These are phyloP conservation scores for Malassezia caprae DNA, from an alignment of 1,284 basidiomycete genomes.

Conservation along the genomic window DNA sequence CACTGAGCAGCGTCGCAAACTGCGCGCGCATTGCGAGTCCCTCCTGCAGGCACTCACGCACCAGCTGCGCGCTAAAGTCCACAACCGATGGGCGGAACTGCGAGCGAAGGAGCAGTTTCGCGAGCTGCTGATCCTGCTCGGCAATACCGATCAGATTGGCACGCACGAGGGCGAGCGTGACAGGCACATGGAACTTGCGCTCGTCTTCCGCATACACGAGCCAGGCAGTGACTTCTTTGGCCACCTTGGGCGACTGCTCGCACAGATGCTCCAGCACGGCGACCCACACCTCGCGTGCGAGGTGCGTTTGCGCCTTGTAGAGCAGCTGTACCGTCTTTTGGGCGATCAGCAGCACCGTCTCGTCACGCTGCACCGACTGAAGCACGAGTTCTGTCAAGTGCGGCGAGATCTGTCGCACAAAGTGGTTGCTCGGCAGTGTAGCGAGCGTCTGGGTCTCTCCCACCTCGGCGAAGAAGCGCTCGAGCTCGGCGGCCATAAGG, in stretches of 20 bases:
- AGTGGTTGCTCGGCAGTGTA: conserved; percentile 61
- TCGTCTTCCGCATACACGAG: conserved; percentile 92
- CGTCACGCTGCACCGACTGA: conserved; percentile 67
- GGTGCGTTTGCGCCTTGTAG: conserved; percentile 37
- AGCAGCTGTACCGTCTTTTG: conserved; percentile 70
- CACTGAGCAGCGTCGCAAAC: conserved; percentile 71
- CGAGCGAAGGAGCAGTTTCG: conserved; percentile 62
- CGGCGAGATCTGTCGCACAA: conserved; percentile 70
- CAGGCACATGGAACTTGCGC: conserved; percentile 82
- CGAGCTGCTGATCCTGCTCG: conserved; percentile 81
- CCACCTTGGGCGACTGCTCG: conserved; percentile 77
- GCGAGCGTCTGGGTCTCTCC: conserved; percentile 22
- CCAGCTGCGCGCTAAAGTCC: conserved; percentile 71
- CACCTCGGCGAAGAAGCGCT: conserved; percentile 33
- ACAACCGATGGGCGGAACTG: conserved; percentile 69
- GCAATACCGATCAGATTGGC: conserved; percentile 68
- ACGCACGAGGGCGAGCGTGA: conserved; percentile 76
- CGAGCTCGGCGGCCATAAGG: conserved; percentile 34
- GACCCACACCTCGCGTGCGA: conserved; percentile 57
- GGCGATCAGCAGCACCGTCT: conserved; percentile 80
- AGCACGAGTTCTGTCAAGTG: conserved; percentile 70
- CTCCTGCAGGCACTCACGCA: conserved; percentile 72
- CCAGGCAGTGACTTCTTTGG: conserved; percentile 94
- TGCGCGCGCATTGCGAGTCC: conserved; percentile 64
- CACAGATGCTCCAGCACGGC: conserved; percentile 80